Evolutionary conservation across 2,329 filamentous ascomycete species (phyloP).

Genomic region (Fusarium succisae): DNA sequence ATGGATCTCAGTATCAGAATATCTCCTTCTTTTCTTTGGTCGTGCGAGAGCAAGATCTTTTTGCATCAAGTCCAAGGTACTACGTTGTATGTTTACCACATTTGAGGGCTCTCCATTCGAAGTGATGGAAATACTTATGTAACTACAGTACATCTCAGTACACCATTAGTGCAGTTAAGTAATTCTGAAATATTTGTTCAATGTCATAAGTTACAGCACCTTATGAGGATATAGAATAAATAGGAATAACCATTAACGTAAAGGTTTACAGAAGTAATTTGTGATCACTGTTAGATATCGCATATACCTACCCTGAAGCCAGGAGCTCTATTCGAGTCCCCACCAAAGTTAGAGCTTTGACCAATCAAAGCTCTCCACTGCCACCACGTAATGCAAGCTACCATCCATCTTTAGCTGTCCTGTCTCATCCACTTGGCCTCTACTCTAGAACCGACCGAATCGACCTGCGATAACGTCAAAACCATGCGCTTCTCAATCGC

Average conservation of each 20-base stretch:
- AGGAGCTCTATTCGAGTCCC: conserved; percentile 2
- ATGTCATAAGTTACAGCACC: no score
- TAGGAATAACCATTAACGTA: not conserved
- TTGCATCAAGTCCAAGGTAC: no score
- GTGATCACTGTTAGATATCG: not conserved
- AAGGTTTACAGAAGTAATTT: not conserved
- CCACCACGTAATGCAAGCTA: conserved; percentile 45
- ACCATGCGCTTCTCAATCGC: conserved; percentile 52
- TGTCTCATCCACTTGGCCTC: conserved; percentile 39
- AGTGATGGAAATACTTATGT: no score
- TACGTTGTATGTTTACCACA: accelerated
- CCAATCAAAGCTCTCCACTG: conserved; percentile 38
- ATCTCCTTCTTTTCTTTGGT: not conserved
- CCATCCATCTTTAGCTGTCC: conserved; percentile 39
- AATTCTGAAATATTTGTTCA: not conserved
- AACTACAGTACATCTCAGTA: not conserved
- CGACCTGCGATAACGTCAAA: conserved; percentile 32
- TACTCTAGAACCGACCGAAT: conserved; percentile 28
- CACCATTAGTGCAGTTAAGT: not conserved
- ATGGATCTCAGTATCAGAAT: not conserved
- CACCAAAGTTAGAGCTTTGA: conserved; percentile 27
- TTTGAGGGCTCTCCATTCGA: not conserved
- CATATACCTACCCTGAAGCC: conserved; percentile 18
- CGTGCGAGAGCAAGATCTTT: not conserved
- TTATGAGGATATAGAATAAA: no score